Conservation (phyloP, 2,329 filamentous ascomycete species). For the Aciculosporium take region DNA sequence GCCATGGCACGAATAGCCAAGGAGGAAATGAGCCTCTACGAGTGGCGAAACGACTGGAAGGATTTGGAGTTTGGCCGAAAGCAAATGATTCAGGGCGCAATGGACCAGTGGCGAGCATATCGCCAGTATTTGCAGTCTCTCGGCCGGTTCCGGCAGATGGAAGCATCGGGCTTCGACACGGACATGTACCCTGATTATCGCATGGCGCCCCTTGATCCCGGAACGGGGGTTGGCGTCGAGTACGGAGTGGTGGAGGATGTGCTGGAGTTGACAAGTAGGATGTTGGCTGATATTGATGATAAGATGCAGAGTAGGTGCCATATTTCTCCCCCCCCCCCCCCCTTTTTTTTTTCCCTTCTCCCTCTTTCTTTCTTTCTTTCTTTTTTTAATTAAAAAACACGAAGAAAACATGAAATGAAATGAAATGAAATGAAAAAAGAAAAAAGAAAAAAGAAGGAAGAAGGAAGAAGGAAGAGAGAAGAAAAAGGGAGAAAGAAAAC, state of each 20-base stretch:
- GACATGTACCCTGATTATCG: slow-evolving; percentile 25
- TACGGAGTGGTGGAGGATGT: slow-evolving; percentile 19
- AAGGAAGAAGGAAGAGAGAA: slow-evolving; percentile 4
- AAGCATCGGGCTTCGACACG: slow-evolving; percentile 23
- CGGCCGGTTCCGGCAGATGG: slow-evolving; percentile 22
- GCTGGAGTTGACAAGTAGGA: slow-evolving; percentile 17
- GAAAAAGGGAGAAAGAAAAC: background rate
- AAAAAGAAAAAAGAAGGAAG: slow-evolving; percentile 5
- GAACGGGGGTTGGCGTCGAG: slow-evolving; percentile 18
- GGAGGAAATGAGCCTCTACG: slow-evolving; percentile 15
- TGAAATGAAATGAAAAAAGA: too few relatives aligned
- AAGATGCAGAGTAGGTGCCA: slow-evolving; percentile 22
- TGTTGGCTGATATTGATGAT: slow-evolving; percentile 21
- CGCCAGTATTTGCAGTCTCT: slow-evolving; percentile 22
- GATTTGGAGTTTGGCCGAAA: slow-evolving; percentile 15
- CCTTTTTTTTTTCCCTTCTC: slow-evolving; percentile 8
- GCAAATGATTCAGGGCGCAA: slow-evolving; percentile 17
- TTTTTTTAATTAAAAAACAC: too few relatives aligned
- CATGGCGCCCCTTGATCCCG: slow-evolving; percentile 23
- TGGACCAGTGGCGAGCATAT: slow-evolving; percentile 19
- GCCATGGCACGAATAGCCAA: slow-evolving; percentile 12
- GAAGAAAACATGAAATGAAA: too few relatives aligned
- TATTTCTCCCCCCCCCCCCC: background rate
- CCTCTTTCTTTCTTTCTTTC: slow-evolving; percentile 10
- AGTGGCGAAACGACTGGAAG: slow-evolving; percentile 15